Conservation (phyloP, 2,329 filamentous ascomycete species). For the Penicillium rolfsii region DNA sequence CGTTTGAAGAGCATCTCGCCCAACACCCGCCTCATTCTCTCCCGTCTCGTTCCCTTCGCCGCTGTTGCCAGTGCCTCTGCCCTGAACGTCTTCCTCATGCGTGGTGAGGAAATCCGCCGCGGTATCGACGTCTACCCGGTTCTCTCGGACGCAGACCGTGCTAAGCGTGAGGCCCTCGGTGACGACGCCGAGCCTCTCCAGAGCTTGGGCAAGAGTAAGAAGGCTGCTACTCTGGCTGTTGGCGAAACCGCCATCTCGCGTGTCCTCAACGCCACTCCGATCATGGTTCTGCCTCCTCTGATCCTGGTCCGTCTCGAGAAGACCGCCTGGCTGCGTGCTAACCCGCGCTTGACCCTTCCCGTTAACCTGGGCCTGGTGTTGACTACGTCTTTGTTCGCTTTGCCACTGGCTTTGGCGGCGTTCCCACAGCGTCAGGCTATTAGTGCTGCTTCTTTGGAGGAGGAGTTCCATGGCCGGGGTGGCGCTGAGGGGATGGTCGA, state of each 20-base stretch:
- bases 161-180: slow-evolving; percentile 64
- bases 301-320: slow-evolving; percentile 82
- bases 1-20: slow-evolving; percentile 76
- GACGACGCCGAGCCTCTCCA: slow-evolving; percentile 58
- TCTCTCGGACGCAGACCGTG: slow-evolving; percentile 70
- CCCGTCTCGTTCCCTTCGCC: slow-evolving; percentile 91
- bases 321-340: slow-evolving; percentile 76
- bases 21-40: slow-evolving; percentile 73
- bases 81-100: slow-evolving; percentile 97
- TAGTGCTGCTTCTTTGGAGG: slow-evolving; percentile 73
- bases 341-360: slow-evolving; percentile 76
- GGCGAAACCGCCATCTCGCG: slow-evolving; percentile 89
- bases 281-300: slow-evolving; percentile 94
- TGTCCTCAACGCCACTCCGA: slow-evolving; percentile 90
- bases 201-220: slow-evolving; percentile 82
- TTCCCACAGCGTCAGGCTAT: slow-evolving; percentile 92
- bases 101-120: slow-evolving; percentile 87
- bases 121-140: slow-evolving; percentile 93
- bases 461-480: slow-evolving; percentile 81
- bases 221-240: slow-evolving; percentile 85
- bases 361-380: slow-evolving; percentile 88
- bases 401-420: slow-evolving; percentile 85
- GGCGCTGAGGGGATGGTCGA: slow-evolving; percentile 83
- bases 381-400: slow-evolving; percentile 80
- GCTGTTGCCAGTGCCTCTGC: slow-evolving; percentile 89